phyloP scores from a whole-genome alignment of 768 basidiomycete genomes.

The Clitopilus passeckerianus region DNA sequence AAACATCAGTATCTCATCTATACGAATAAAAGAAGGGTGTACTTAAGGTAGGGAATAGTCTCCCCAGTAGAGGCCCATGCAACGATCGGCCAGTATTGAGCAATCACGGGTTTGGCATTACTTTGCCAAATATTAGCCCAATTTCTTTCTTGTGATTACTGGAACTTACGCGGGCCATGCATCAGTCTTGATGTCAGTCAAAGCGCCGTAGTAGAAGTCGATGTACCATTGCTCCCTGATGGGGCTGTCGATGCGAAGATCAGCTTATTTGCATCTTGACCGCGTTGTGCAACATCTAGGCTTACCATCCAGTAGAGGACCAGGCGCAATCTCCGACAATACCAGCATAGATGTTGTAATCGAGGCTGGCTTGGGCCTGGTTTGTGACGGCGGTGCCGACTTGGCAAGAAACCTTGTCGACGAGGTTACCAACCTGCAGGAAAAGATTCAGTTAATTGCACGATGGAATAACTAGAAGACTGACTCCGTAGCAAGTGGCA shows the following conservation, averaged over 20 bases:
- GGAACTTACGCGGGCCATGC: neutral
- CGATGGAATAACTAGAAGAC: neutral
- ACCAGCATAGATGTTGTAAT: neutral
- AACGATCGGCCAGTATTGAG: neutral
- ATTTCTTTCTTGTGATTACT: neutral
- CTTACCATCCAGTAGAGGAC: neutral
- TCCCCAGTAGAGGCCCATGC: neutral
- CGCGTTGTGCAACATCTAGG: neutral
- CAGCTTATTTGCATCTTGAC: neutral
- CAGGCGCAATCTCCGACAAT: neutral
- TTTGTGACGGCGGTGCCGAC: neutral
- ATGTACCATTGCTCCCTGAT: neutral
- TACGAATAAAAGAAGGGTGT: neutral
- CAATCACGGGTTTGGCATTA: neutral
- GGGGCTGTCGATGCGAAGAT: neutral
- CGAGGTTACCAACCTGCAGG: neutral
- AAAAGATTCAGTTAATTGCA: neutral
- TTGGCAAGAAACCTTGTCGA: slow-evolving; percentile 1
- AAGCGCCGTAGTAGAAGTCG: neutral
- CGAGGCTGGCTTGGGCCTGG: neutral
- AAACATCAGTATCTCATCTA: neutral
- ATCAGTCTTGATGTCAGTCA: neutral
- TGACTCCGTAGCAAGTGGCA: neutral
- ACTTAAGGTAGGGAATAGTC: neutral
- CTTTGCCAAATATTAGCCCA: neutral